Percentiles rank a stretch among this genome's conserved stretches.
Evolutionary conservation across 805 yeast genomes (phyloP).

Genomic region (Lipomyces yamanashiensis): DNA sequence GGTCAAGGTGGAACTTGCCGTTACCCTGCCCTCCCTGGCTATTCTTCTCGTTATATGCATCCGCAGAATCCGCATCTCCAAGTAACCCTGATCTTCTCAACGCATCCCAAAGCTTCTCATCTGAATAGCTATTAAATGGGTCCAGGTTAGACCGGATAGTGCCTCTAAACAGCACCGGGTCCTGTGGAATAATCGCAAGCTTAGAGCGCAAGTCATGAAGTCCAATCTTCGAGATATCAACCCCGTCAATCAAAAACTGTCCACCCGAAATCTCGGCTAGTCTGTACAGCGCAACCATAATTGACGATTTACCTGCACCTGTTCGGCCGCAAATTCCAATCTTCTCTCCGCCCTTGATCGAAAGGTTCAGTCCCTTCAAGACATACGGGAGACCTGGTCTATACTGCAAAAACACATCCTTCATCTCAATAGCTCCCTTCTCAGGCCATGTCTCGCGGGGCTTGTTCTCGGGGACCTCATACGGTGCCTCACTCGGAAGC

Average conservation of each 20-base stretch:
- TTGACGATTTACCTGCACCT: conserved; percentile 85
- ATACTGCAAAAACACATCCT: conserved; percentile 62
- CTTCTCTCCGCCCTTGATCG: conserved; percentile 62
- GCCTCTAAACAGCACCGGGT: conserved; percentile 83
- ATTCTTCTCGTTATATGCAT: conserved; percentile 22
- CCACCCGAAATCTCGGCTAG: conserved; percentile 63
- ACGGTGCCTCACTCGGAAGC: conserved; percentile 70
- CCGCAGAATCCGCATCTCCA: conserved; percentile 24
- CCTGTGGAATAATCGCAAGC: conserved; percentile 85
- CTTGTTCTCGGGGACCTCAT: conserved; percentile 52
- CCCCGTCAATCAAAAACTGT: conserved; percentile 65
- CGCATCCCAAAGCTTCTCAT: conserved; percentile 70
- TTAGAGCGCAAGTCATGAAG: conserved; percentile 70
- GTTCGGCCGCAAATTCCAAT: conserved; percentile 89
- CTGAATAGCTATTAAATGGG: conserved; percentile 66
- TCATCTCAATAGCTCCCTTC: conserved; percentile 60
- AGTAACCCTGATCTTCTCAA: conserved; percentile 56
- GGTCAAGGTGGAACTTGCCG: conserved; percentile 65
- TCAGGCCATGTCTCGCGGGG: conserved; percentile 66
- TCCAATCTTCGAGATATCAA: conserved; percentile 68
- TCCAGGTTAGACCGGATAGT: conserved; percentile 76
- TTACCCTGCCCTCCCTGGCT: conserved; percentile 20
- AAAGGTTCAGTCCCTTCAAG: conserved; percentile 58
- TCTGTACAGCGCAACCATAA: conserved; percentile 73
- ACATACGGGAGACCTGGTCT: conserved; percentile 70